Base-by-base conservation (phyloP, 2,329 filamentous ascomycete genomes). In the Cytospora chrysosperma region DNA sequence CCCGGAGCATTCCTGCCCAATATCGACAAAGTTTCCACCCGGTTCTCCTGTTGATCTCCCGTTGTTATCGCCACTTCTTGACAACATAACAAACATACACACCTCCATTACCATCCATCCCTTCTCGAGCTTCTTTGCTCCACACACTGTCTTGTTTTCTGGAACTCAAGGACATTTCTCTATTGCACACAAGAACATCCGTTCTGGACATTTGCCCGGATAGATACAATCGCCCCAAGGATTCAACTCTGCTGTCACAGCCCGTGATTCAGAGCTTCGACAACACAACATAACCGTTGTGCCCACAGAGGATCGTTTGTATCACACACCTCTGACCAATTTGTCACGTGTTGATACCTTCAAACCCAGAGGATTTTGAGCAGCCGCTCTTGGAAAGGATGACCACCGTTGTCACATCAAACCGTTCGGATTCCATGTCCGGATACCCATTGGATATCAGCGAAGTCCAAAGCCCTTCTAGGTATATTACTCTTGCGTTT, bases 401-500 rank as follows among this genome's bases (percentile, higher is more conserved):
- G 80, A 79, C 80, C 77, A 75, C 79, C 73, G 74, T 81, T 75
- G 75, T 79, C 74, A 74, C 79, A 74, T 72, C 79, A 70, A 79
- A 76, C 72, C 75, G 78, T 56, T 58, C 61, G 61, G 64, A 66
- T 55, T 43, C 78, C 71, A 85, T 85, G 82, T 77, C 82, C 73
- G 78, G 79, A 76, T 84, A 78, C 71, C 78, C 79, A 71, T 73
- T 80, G 76, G 82, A 85, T 73, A 80, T 85, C 77, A 82, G 85
- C 75, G 82, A 86, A 76, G 82, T 84, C 76, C 80, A 84, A 73
- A 83, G 82, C 72, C 81, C 85, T 73, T 79, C 82, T 79, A 87
- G 84, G 84, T 87, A 87, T 78, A 77, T 78, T 78, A 74, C 73
- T 73, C 63, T 69, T 71, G 68, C 78, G 84, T 81, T 79, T 80